phyloP scores from a whole-genome alignment of 768 basidiomycete species.

The Phaffia australis region DNA sequence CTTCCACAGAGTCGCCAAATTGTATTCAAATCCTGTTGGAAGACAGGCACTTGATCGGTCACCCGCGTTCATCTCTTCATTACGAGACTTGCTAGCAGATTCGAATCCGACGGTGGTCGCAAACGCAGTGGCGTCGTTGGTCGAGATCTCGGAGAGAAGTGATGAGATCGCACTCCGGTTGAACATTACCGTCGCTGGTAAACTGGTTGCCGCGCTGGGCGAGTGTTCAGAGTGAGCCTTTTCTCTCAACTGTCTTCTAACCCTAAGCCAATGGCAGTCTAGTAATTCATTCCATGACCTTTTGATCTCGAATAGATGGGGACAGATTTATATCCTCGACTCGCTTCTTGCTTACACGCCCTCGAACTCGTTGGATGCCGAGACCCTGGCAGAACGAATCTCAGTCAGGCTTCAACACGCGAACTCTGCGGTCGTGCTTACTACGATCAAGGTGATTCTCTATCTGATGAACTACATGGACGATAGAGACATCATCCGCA shows the following conservation, averaged over 20 bases:
- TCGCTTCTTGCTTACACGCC: conserved; percentile 90
- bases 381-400: conserved; percentile 89
- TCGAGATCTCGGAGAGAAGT: conserved; percentile 91
- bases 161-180: conserved; percentile 88
- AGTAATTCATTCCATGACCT: background rate
- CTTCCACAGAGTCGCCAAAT: conserved; percentile 68
- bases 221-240: conserved; percentile 90
- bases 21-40: conserved; percentile 73
- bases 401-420: conserved; percentile 88
- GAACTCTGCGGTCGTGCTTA: conserved; percentile 98
- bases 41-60: conserved; percentile 63
- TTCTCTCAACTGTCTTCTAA: background rate
- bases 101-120: conserved; percentile 92
- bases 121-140: conserved; percentile 88
- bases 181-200: conserved; percentile 75
- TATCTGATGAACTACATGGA: conserved; percentile 99
- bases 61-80: conserved; percentile 61
- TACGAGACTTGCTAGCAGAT: conserved; percentile 86
- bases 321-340: conserved; percentile 95
- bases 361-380: conserved; percentile 72
- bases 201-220: conserved; percentile 75
- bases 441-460: conserved; percentile 81
- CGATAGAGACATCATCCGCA: conserved; percentile 71
- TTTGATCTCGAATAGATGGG: conserved; percentile 59
- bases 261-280: too few species aligned